Conservation (phyloP, 1,284 basidiomycete species). For the Boletus sp. region DNA sequence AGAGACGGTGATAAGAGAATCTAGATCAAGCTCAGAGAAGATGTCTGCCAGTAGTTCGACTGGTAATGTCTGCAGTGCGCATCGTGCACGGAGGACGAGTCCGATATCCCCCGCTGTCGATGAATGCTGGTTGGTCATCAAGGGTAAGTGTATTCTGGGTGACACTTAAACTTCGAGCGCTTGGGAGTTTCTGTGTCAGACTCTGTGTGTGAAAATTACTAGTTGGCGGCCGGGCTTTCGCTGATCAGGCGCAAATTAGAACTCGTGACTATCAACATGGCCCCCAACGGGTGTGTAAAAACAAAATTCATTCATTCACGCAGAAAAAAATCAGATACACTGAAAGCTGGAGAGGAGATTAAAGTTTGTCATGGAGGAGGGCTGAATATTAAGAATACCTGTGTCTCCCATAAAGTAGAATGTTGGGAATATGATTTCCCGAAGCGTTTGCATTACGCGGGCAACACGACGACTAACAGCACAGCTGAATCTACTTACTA, state of each 20-base stretch:
- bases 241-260: too few relatives aligned
- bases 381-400: too few relatives aligned
- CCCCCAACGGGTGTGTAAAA: too few relatives aligned
- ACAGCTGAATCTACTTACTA: background rate
- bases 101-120: background rate
- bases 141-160: background rate
- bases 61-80: conserved; percentile 53
- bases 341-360: too few relatives aligned
- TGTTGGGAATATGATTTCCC: background rate
- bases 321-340: too few relatives aligned
- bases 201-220: background rate
- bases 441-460: background rate
- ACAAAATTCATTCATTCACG: too few relatives aligned
- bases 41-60: conserved; percentile 74
- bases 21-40: conserved; percentile 62
- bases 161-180: background rate
- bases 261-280: too few relatives aligned
- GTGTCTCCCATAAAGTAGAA: background rate
- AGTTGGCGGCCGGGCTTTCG: background rate
- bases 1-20: conserved; percentile 55
- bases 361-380: too few relatives aligned
- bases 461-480: background rate
- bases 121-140: conserved; percentile 3
- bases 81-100: background rate
- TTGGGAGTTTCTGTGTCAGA: background rate